Conservation (phyloP, 495 filamentous ascomycete species). For the Elaphomyces granulatus region DNA sequence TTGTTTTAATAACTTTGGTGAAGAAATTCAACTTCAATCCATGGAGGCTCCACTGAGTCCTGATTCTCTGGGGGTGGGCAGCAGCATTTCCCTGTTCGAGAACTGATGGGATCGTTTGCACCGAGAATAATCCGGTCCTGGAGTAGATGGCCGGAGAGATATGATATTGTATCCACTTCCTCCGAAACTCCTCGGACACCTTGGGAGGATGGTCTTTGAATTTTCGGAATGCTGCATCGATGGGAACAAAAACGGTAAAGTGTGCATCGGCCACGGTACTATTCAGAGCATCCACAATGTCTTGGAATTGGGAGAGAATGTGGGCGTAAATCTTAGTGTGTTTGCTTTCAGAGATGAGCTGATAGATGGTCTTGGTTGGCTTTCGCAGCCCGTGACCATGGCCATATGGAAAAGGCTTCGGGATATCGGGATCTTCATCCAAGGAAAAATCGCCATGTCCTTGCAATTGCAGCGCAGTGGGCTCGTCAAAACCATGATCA, state of each 20-base stretch:
- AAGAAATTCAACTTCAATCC: slow-evolving; percentile 62
- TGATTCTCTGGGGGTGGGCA: slow-evolving; percentile 49
- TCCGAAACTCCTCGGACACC: slow-evolving; percentile 47
- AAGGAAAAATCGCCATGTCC: background rate
- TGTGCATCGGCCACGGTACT: slow-evolving; percentile 47
- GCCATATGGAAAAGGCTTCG: slow-evolving; percentile 8
- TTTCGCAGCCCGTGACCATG: background rate
- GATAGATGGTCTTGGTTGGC: slow-evolving; percentile 54
- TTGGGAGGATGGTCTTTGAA: slow-evolving; percentile 37
- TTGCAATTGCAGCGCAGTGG: slow-evolving; percentile 8
- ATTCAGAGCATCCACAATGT: slow-evolving; percentile 57
- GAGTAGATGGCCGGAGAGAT: slow-evolving; percentile 47
- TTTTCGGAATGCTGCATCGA: slow-evolving; percentile 57
- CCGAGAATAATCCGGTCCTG: slow-evolving; percentile 38
- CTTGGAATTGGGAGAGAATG: slow-evolving; percentile 52
- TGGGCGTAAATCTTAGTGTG: slow-evolving; percentile 62
- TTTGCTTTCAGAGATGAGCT: slow-evolving; percentile 57
- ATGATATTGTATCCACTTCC: slow-evolving; percentile 56
- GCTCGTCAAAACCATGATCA: slow-evolving; percentile 21
- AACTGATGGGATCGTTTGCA: slow-evolving; percentile 58
- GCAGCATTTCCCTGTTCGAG: slow-evolving; percentile 38
- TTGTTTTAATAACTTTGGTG: slow-evolving; percentile 44
- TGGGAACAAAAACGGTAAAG: slow-evolving; percentile 68
- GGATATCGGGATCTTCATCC: background rate
- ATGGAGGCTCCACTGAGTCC: slow-evolving; percentile 38